Evolutionary conservation across 2,329 filamentous ascomycete species (phyloP).

Genomic region (Tetracladium maxilliforme): DNA sequence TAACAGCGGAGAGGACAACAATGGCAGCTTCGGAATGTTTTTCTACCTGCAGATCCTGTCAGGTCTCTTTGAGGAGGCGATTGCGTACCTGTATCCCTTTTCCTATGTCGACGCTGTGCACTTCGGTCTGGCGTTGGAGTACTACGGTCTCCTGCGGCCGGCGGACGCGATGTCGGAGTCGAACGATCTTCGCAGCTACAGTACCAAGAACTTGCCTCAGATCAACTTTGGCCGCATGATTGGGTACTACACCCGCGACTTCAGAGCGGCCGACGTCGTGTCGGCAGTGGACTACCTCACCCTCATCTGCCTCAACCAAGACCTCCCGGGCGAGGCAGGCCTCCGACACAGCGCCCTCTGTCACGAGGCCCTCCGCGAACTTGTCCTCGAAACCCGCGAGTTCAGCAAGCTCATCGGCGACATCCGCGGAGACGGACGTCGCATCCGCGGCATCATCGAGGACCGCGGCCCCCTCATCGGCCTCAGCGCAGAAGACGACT

Average conservation of each 20-base stretch:
- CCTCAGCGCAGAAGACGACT: constrained; percentile 65
- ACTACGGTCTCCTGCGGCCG: constrained; percentile 79
- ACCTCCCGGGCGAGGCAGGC: constrained; percentile 60
- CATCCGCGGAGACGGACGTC: constrained; percentile 70
- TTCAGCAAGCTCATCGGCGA: constrained; percentile 91
- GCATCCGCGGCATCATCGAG: constrained; percentile 79
- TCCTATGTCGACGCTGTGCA: constrained; percentile 90
- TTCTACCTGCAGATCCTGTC: constrained; percentile 86
- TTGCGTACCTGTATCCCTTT: constrained; percentile 83
- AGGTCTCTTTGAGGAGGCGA: constrained; percentile 86
- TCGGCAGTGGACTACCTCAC: constrained; percentile 88
- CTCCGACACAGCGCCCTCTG: constrained; percentile 69
- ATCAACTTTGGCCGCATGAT: constrained; percentile 91
- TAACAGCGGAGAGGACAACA: constrained; percentile 55
- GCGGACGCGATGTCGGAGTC: constrained; percentile 64
- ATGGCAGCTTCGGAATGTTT: constrained; percentile 72
- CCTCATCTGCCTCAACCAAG: constrained; percentile 81
- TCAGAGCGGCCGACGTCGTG: constrained; percentile 77
- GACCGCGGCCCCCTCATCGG: constrained; percentile 70
- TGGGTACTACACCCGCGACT: constrained; percentile 90
- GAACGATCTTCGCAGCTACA: constrained; percentile 54
- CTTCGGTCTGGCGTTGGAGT: constrained; percentile 79
- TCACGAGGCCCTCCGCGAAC: constrained; percentile 82
- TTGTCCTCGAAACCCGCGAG: constrained; percentile 91
- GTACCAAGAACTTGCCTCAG: constrained; percentile 57